Percentiles rank a stretch among this genome's conserved stretches.
Conservation (phyloP, 2,329 filamentous ascomycete genomes). For the Cryoendolithus antarcticus region DNA sequence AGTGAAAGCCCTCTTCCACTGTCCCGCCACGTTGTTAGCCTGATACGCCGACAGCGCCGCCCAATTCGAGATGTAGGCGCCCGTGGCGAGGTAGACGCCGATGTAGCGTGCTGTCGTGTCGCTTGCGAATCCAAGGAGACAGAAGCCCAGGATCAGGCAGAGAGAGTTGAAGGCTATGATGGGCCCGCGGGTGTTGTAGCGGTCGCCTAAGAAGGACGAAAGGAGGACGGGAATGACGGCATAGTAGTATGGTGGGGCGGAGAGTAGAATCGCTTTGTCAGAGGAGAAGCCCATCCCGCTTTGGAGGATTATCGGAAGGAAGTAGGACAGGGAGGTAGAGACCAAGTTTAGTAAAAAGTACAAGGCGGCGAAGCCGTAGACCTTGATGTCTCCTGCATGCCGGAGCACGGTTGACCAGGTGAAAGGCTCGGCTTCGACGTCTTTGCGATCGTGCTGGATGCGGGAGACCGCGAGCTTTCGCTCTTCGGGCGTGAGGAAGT, state of each 20-base stretch:
- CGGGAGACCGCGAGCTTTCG: slow-evolving; percentile 43
- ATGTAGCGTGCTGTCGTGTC: slow-evolving; percentile 51
- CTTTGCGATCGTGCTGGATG: slow-evolving; percentile 50
- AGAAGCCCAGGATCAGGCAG: slow-evolving; percentile 50
- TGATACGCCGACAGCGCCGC: slow-evolving; percentile 52
- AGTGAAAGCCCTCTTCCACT: slow-evolving; percentile 53
- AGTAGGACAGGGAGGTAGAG: slow-evolving; percentile 53
- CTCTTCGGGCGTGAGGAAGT: slow-evolving; percentile 46
- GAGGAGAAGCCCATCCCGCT: slow-evolving; percentile 34
- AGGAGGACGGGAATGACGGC: slow-evolving; percentile 51
- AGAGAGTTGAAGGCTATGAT: slow-evolving; percentile 54
- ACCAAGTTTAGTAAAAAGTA: slow-evolving; percentile 58
- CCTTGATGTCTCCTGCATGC: slow-evolving; percentile 47
- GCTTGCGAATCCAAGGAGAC: slow-evolving; percentile 50
- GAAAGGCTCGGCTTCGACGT: slow-evolving; percentile 46
- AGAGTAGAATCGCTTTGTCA: slow-evolving; percentile 43
- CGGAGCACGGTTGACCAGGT: slow-evolving; percentile 41
- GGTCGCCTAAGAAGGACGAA: slow-evolving; percentile 51
- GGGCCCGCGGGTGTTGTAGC: slow-evolving; percentile 46
- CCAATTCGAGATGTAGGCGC: slow-evolving; percentile 58
- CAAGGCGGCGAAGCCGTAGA: slow-evolving; percentile 52
- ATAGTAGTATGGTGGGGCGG: slow-evolving; percentile 57
- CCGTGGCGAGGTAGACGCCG: slow-evolving; percentile 53
- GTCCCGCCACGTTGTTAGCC: slow-evolving; percentile 48
- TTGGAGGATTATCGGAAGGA: slow-evolving; percentile 40